A percentile compares a stretch with the other conserved stretches of the same genome.
These are phyloP conservation scores for Globisporangium paroecandrum DNA, from an alignment of 352 stramenopile species.

Conservation along the genomic window DNA sequence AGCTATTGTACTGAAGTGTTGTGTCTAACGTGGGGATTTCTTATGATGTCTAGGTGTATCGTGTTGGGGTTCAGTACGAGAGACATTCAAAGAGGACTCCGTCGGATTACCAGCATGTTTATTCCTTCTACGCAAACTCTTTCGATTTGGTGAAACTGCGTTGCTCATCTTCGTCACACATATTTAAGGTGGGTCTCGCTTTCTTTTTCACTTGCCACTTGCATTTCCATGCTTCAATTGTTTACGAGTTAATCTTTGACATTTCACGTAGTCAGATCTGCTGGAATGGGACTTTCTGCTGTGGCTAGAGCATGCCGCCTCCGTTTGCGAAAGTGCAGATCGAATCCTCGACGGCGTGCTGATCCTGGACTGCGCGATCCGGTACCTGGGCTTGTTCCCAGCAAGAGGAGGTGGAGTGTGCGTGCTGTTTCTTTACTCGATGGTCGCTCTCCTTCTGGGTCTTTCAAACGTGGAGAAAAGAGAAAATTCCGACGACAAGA, in stretches of 20 bases:
- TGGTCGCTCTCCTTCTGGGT: constrained; percentile 10
- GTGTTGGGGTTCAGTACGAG: constrained; percentile 61
- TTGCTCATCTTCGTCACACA: neutral
- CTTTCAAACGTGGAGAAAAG: neutral
- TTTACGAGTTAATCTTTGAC: neutral
- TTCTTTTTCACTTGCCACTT: neutral
- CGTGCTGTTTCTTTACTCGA: constrained; percentile 8
- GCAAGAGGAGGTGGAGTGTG: neutral
- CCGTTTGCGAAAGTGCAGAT: constrained; percentile 36
- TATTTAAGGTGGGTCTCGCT: constrained; percentile 12
- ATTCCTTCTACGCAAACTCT: constrained; percentile 38
- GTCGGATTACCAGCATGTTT: constrained; percentile 26
- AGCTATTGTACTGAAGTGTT: neutral
- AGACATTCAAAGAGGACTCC: constrained; percentile 30
- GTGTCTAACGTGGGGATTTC: constrained; percentile 1
- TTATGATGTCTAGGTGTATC: constrained; percentile 37
- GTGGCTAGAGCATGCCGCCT: constrained; percentile 62
- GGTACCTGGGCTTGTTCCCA: constrained; percentile 29
- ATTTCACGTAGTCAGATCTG: constrained; percentile 29
- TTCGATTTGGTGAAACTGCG: constrained; percentile 13
- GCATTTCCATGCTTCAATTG: neutral
- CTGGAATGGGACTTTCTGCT: constrained; percentile 54
- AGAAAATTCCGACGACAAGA: neutral
- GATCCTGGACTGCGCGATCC: constrained; percentile 33
- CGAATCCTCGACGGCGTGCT: constrained; percentile 29